Conservation (phyloP, 805 yeast species). For the Yarrowia sp. region DNA sequence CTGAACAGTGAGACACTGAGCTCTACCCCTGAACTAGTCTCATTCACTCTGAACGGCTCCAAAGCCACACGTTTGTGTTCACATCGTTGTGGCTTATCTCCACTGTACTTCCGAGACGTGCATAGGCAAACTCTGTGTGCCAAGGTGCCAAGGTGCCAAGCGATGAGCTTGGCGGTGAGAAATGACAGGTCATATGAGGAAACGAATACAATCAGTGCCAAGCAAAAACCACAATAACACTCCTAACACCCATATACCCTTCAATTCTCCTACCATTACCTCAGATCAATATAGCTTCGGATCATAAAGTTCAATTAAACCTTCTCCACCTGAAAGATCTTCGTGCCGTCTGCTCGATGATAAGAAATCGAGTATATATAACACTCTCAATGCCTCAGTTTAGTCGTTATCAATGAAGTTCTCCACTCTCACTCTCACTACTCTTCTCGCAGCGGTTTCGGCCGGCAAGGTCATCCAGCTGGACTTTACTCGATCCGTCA, state of each 20-base stretch:
- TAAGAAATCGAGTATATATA: not conserved
- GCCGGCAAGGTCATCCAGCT: slow-evolving; percentile 14
- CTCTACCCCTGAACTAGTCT: too few species aligned
- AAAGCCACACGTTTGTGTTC: not conserved
- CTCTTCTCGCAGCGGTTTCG: not conserved
- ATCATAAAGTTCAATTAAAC: not conserved
- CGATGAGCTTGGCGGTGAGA: not conserved
- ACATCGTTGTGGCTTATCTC: not conserved
- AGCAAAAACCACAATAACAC: not conserved
- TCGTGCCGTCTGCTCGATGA: slow-evolving; percentile 1
- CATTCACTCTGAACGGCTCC: too few species aligned
- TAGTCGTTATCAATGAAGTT: not conserved
- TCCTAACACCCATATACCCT: not conserved
- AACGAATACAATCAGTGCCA: not conserved
- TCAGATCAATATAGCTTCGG: too few species aligned
- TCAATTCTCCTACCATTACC: too few species aligned
- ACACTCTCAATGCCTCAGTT: not conserved
- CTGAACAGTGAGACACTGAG: too few species aligned
- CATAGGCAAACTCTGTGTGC: not conserved
- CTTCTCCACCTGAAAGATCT: not conserved
- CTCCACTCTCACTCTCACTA: not conserved
- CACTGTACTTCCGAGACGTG: not conserved
- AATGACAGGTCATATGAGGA: not conserved
- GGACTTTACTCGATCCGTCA: not conserved
- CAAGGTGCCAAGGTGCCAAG: not conserved